Evolutionary conservation across 225 moss, liverwort and hornwort genomes (phyloP).

Genomic region (Straminergon stramineum): DNA sequence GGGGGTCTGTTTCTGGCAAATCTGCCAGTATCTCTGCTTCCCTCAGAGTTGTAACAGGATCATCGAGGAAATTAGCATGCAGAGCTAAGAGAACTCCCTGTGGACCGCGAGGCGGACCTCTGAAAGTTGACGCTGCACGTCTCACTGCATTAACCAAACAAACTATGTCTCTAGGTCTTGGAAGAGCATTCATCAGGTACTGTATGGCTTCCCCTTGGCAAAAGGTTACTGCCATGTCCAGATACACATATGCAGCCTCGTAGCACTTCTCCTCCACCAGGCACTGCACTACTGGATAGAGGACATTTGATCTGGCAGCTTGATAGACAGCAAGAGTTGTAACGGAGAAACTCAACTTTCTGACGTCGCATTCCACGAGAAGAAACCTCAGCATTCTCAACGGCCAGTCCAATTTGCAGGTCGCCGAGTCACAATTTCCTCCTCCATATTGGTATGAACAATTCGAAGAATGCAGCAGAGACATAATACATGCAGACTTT

Average conservation of each 20-base stretch:
- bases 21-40: conserved; percentile 38
- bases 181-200: conserved; percentile 37
- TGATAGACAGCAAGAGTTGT: conserved; percentile 50
- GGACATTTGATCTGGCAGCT: conserved; percentile 48
- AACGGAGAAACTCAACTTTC: conserved; percentile 32
- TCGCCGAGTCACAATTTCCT: conserved; percentile 8
- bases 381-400: conserved; percentile 49
- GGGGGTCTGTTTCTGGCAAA: conserved; percentile 29
- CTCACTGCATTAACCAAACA: conserved; percentile 44
- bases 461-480: conserved; percentile 26
- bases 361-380: conserved; percentile 36
- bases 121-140: conserved; percentile 39
- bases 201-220: conserved; percentile 49
- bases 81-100: conserved; percentile 42
- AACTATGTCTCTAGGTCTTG: conserved; percentile 33
- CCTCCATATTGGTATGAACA: conserved; percentile 30
- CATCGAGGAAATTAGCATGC: conserved; percentile 41
- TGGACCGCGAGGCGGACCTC: conserved; percentile 46
- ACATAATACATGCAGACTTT: conserved; percentile 22
- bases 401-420: conserved; percentile 41
- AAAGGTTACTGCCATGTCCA: conserved; percentile 53
- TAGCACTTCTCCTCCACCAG: conserved; percentile 42
- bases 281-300: conserved; percentile 45
- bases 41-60: conserved; percentile 21
- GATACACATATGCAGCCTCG: conserved; percentile 43